Base-by-base conservation (phyloP, 371 early-diverging fungal genomes). In the Mortierella sp. region DNA sequence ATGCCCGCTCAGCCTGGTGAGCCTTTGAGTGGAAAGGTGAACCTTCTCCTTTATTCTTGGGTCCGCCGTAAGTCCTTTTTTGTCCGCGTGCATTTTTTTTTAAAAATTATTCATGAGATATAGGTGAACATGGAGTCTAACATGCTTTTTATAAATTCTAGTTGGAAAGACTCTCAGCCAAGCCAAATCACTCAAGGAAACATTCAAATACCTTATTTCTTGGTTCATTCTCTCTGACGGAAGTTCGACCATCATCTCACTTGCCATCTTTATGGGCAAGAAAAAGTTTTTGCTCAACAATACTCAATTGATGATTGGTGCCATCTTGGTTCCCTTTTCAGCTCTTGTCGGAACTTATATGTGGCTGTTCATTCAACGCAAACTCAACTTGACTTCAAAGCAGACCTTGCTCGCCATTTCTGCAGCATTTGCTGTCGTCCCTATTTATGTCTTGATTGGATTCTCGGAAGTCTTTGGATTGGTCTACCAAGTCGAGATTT, bases 361-460 rank as follows among this genome's bases (percentile, higher is more conserved):
- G 28, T 91, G 89, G 86, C 71, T 87, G 26, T 73, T 60, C 10
- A 71, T 89, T 34, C 89, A 89, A 71, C 75, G 82, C 6, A 35
- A 64, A 15, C 66, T 82, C 53, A 53, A 76, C 10, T 61, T 89
- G 35, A 70, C 75, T 31, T 72, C 79, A 9, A 83, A 84, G 40
- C 58, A 62, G 35, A 82, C 72, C 2, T 59, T 82, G 29, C 54
- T 86, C 22, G 62, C 72, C 15, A 75, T 86, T 56, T 67, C 67
- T 4, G 13, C 58, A 19, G 43, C 78, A 13, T 83, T 75, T 58
- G 70, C 55, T 1, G 19, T 79, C 32, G 79, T 92, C 15, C 86
- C 88, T 9, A 61, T 87, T 51, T 90, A 89, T 68, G 88, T 87
- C 47, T 68, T 89, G 17, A 65, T 91, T 15, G 91, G 91, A 12